These are phyloP conservation scores for Nitzschia sp. DNA, from an alignment of 108 stramenopile genomes.

Conservation along the genomic window DNA sequence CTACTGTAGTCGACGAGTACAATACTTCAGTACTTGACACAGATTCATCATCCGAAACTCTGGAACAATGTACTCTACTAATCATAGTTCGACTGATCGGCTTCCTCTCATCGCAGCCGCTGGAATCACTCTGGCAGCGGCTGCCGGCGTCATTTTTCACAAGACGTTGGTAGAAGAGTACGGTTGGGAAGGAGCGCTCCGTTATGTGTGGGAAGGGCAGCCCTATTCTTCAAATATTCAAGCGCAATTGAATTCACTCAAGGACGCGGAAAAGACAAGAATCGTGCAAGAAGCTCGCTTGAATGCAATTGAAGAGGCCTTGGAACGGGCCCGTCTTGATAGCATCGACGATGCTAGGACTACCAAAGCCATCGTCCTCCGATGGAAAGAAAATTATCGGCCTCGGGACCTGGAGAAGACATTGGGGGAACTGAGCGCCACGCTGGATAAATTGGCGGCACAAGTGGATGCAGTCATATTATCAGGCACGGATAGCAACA, in stretches of 20 bases:
- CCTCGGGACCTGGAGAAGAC: slow-evolving; percentile 30
- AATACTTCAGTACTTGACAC: too few relatives aligned
- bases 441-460: slow-evolving; percentile 47
- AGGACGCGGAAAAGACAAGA: slow-evolving; percentile 31
- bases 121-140: slow-evolving; percentile 1
- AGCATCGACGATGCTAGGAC: slow-evolving; percentile 21
- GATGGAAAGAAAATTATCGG: slow-evolving; percentile 12
- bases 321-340: slow-evolving; percentile 34
- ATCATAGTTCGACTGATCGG: not conserved
- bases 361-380: not conserved
- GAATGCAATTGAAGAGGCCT: slow-evolving; percentile 28
- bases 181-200: slow-evolving; percentile 39
- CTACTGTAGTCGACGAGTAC: too few relatives aligned
- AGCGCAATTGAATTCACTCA: slow-evolving; percentile 38
- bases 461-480: slow-evolving; percentile 43
- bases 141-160: slow-evolving; percentile 7
- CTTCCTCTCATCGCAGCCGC: slow-evolving; percentile 4
- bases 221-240: slow-evolving; percentile 40
- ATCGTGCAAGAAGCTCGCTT: slow-evolving; percentile 12
- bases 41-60: too few relatives aligned
- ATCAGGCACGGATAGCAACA: not conserved
- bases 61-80: not conserved
- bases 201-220: slow-evolving; percentile 43
- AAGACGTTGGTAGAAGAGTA: slow-evolving; percentile 12
- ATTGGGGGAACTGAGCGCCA: slow-evolving; percentile 33